A percentile compares a stretch with the other conserved stretches of the same genome.
Conservation (phyloP, 1,284 basidiomycete genomes). For the Malassezia psittaci region DNA sequence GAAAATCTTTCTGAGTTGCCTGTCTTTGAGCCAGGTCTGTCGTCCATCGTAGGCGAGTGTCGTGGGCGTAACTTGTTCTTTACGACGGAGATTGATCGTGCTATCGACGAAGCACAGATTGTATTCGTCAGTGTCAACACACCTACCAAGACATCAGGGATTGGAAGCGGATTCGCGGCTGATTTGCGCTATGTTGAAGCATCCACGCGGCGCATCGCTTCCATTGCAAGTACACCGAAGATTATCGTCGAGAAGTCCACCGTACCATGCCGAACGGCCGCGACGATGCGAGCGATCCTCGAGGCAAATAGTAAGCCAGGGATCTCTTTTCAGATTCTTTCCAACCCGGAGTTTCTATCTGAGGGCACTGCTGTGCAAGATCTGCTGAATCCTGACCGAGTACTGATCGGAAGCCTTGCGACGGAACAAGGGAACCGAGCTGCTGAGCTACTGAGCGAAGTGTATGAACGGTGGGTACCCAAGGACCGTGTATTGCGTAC, state of each 20-base stretch:
- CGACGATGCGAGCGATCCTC: conserved; percentile 96
- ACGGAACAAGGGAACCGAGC: conserved; percentile 73
- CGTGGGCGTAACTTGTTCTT: conserved; percentile 94
- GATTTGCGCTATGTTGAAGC: conserved; percentile 67
- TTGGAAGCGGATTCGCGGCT: conserved; percentile 92
- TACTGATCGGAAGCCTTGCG: conserved; percentile 89
- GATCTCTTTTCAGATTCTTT: conserved; percentile 91
- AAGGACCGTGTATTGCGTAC: conserved; percentile 76
- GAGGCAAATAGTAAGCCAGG: conserved; percentile 90
- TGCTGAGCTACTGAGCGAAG: conserved; percentile 62
- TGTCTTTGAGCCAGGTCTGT: conserved; percentile 97
- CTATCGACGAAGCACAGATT: conserved; percentile 77
- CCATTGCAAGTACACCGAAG: conserved; percentile 78
- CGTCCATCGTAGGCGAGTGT: conserved; percentile 74
- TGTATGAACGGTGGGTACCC: conserved; percentile 96
- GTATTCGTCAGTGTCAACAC: conserved; percentile 76
- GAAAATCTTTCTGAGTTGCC: conserved; percentile 54
- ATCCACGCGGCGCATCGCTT: conserved; percentile 88
- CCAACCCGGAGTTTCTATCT: conserved; percentile 97
- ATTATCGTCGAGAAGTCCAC: conserved; percentile 99
- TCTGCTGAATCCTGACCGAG: conserved; percentile 79
- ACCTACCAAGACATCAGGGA: conserved; percentile 93
- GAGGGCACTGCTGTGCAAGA: conserved; percentile 92
- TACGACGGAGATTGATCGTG: conserved; percentile 86
- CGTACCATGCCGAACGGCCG: conserved; percentile 92